Conservation (phyloP, 345 rosid genomes). For the Hirschfeldia incana region DNA sequence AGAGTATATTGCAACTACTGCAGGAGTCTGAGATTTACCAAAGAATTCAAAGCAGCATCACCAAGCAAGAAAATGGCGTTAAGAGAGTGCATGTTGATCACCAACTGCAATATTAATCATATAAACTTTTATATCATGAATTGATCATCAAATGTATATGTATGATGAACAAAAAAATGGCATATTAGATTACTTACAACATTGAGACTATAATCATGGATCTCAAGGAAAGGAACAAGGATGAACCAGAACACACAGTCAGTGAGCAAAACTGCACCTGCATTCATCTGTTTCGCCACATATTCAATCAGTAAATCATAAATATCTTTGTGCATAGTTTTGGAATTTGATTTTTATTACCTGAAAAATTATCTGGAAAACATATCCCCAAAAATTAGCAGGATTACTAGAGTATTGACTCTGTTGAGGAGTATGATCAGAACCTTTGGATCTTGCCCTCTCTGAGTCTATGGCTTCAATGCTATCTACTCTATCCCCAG, state of each 20-base stretch:
- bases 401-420: conserved; percentile 45
- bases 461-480: conserved; percentile 73
- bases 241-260: conserved; percentile 95
- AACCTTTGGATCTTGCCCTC: conserved; percentile 52
- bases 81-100: conserved; percentile 77
- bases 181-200: conserved; percentile 52
- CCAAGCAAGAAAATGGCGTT: conserved; percentile 77
- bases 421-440: conserved; percentile 24
- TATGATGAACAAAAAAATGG: not conserved
- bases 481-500: conserved; percentile 66
- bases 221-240: conserved; percentile 82
- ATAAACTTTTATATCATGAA: not conserved
- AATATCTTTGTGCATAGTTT: not conserved
- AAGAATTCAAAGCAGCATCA: conserved; percentile 74
- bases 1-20: not conserved
- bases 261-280: conserved; percentile 96
- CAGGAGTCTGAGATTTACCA: conserved; percentile 49
- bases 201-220: conserved; percentile 67
- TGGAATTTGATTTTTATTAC: conserved; percentile 37
- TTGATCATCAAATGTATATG: not conserved
- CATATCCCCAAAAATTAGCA: conserved; percentile 60
- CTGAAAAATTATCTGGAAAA: conserved; percentile 90
- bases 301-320: conserved; percentile 16
- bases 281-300: conserved; percentile 67
- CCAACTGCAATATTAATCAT: conserved; percentile 51